These are phyloP conservation scores for Parastagonospora nodorum DNA, from an alignment of 2,329 filamentous ascomycete genomes.

Conservation along the genomic window DNA sequence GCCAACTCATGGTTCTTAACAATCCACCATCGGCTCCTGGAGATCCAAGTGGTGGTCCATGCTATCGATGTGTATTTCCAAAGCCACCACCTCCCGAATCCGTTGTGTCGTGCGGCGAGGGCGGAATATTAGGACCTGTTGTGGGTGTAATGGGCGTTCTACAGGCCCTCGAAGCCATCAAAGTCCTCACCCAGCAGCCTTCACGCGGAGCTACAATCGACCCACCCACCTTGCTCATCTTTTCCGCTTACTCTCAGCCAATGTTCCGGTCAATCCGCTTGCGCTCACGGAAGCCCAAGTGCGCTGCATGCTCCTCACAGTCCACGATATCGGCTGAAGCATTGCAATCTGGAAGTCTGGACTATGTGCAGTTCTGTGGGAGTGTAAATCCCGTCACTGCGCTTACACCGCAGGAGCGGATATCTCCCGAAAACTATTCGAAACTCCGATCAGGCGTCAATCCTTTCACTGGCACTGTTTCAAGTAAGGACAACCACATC, in stretches of 20 bases:
- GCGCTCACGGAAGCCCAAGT: conserved; percentile 69
- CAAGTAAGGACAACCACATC: conserved; percentile 53
- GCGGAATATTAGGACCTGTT: conserved; percentile 88
- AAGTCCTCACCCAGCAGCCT: conserved; percentile 65
- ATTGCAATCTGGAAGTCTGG: conserved; percentile 68
- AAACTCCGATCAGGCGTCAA: conserved; percentile 38
- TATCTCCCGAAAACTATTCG: conserved; percentile 68
- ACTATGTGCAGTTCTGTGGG: conserved; percentile 89
- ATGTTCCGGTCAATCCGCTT: conserved; percentile 78
- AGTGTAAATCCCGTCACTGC: conserved; percentile 59
- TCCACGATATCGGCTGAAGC: conserved; percentile 67
- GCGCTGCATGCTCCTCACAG: conserved; percentile 74
- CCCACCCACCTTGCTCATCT: conserved; percentile 56
- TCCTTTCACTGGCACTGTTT: conserved; percentile 38
- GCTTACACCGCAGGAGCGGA: conserved; percentile 67
- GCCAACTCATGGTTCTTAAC: conserved; percentile 88
- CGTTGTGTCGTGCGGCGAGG: conserved; percentile 87
- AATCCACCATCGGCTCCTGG: conserved; percentile 70
- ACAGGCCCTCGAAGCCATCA: conserved; percentile 87
- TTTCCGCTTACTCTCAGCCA: conserved; percentile 58
- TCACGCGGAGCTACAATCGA: conserved; percentile 16
- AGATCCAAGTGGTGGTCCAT: conserved; percentile 70
- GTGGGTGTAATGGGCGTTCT: conserved; percentile 92
- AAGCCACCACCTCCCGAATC: conserved; percentile 82
- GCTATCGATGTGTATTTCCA: conserved; percentile 93